Base-by-base conservation (phyloP, 2,329 filamentous ascomycete species). In the Stenocarpella maydis region DNA sequence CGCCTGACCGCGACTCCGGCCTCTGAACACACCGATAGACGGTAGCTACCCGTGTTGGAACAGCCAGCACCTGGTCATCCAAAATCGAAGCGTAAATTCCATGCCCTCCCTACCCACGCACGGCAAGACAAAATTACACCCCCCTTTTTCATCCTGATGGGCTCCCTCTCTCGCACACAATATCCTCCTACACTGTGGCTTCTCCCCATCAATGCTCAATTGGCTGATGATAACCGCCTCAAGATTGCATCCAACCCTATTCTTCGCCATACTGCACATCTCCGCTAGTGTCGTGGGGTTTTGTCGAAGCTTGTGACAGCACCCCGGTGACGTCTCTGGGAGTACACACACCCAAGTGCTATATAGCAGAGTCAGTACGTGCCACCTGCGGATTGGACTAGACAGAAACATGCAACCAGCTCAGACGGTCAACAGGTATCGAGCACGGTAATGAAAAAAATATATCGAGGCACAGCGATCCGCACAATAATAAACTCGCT, bases 1-100 rank as follows among this genome's bases (percentile, higher is more conserved):
- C 50, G 52, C 58, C 47, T 68, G 65, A 61, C 65, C 58, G 69
- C 69, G 58, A 45, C 41, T 58, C 65, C 7, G 15, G 15, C n/a
- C 6, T 26, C 47, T n/a, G 52, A 37, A 21, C 24, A 53, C 31
- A n/a, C n/a, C n/a, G n/a, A n/a, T n/a, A n/a, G n/a, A n/a, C n/a
- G 31, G 31, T 34, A 49, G 31, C 53, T 53, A 63, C 31, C 34
- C n/a, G 66, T 52, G 41, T 43, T 47, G 54, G 54, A 45, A 47
- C 41, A 14, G n/a, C n/a, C n/a, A 14, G 47, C 28, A n/a, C 41
- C n/a, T 43, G 55, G 55, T 41, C 55, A 34, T 61, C 55, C 39
- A 61, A n/a, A 45, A 61, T 47, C 41, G 58, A 47, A 24, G 4
- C 8, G 58, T 61, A 34, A 47, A 61, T 61, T 61, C 58, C 58